Percentiles rank a stretch among this genome's conserved stretches.
phyloP scores from a whole-genome alignment of 805 yeast genomes.

The Monosporozyma aquatica region DNA sequence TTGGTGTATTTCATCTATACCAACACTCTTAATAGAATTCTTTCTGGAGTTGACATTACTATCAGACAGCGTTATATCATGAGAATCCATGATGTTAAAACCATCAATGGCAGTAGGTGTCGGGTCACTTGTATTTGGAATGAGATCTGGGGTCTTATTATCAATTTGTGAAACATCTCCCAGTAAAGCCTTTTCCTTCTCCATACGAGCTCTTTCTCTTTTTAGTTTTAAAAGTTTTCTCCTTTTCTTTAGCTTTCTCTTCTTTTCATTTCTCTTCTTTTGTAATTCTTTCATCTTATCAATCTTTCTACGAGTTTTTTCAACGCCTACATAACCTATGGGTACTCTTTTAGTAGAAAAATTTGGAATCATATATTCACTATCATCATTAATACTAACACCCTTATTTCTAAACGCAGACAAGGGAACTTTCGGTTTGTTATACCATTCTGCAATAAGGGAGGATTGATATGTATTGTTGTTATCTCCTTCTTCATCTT shows the following conservation, averaged over 20 bases:
- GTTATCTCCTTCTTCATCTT: constrained; percentile 56
- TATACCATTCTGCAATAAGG: constrained; percentile 31
- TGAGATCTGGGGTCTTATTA: not conserved
- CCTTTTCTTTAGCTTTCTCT: constrained; percentile 27
- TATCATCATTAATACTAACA: constrained; percentile 30
- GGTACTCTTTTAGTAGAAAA: constrained; percentile 27
- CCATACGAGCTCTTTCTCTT: constrained; percentile 26
- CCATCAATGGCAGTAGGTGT: constrained; percentile 1
- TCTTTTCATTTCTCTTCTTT: constrained; percentile 28
- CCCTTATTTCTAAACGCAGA: constrained; percentile 88
- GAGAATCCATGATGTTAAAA: not conserved
- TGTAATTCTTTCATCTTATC: constrained; percentile 30
- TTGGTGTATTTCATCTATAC: constrained; percentile 26
- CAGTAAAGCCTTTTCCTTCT: constrained; percentile 15
- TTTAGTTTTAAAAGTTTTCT: constrained; percentile 26
- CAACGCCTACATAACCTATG: constrained; percentile 31
- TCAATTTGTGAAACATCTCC: constrained; percentile 3
- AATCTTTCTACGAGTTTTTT: constrained; percentile 29
- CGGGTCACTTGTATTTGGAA: not conserved
- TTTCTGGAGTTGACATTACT: constrained; percentile 10
- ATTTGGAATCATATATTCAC: constrained; percentile 25
- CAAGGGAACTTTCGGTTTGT: constrained; percentile 56
- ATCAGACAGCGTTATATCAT: not conserved
- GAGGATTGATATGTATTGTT: constrained; percentile 30
- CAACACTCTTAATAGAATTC: constrained; percentile 23